These are phyloP conservation scores for Calonectria naviculata DNA, from an alignment of 2,329 filamentous ascomycete species.

Conservation along the genomic window DNA sequence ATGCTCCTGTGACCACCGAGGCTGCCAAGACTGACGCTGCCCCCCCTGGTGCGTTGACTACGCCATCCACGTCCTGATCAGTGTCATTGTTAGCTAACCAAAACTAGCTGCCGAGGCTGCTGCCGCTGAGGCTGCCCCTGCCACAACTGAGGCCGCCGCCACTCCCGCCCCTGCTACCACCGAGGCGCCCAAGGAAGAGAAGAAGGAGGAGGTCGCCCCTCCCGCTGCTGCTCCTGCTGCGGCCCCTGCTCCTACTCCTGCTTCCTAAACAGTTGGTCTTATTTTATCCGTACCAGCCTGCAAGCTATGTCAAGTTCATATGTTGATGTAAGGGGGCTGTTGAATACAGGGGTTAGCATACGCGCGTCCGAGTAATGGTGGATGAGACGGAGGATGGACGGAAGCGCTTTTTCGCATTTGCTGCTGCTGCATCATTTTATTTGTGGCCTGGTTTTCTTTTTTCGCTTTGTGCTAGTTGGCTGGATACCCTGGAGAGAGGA, in stretches of 20 bases:
- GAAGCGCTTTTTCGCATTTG: not conserved
- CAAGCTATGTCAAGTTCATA: conserved; percentile 6
- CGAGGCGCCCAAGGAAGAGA: conserved; percentile 40
- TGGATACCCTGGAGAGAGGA: conserved; percentile 47
- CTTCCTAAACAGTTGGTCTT: conserved; percentile 28
- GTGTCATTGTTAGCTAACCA: conserved; percentile 29
- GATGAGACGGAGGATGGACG: conserved; percentile 6
- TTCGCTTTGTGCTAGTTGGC: conserved; percentile 40
- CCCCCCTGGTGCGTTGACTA: conserved; percentile 32
- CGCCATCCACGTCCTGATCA: conserved; percentile 21
- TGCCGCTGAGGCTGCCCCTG: conserved; percentile 34
- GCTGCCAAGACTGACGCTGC: conserved; percentile 39
- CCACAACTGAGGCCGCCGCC: conserved; percentile 36
- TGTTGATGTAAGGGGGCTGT: conserved; percentile 5
- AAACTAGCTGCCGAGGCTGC: not conserved
- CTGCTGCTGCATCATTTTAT: conserved; percentile 1
- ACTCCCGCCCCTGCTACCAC: conserved; percentile 36
- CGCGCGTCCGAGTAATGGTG: conserved; percentile 4
- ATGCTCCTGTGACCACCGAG: conserved; percentile 42
- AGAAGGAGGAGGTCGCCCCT: conserved; percentile 29
- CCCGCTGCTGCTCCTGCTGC: conserved; percentile 31
- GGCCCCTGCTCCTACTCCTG: conserved; percentile 32
- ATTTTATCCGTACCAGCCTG: conserved; percentile 22
- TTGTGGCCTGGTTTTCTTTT: conserved; percentile 18
- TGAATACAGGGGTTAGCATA: conserved; percentile 12